Evolutionary conservation across 495 filamentous ascomycete genomes (phyloP).

Genomic region (Neurospora sp.): DNA sequence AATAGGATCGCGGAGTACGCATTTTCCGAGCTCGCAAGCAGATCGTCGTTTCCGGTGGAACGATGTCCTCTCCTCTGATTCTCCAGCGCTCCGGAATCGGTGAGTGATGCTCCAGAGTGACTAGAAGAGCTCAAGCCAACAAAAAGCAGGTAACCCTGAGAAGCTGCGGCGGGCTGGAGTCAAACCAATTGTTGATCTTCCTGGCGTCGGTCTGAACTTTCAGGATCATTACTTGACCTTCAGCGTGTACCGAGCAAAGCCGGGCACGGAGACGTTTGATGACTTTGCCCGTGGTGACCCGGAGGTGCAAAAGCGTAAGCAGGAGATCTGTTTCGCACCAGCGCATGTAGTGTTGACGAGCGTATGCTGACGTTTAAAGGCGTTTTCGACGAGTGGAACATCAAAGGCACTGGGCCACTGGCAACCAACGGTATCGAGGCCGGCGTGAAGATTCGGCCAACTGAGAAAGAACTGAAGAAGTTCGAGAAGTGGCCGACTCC

Average conservation of each 20-base stretch:
- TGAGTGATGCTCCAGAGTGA: background rate
- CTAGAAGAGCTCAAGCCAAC: background rate
- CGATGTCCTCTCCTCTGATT: constrained; percentile 68
- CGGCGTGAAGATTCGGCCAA: constrained; percentile 71
- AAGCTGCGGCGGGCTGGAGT: constrained; percentile 63
- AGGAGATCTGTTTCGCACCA: background rate
- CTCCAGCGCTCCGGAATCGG: constrained; percentile 64
- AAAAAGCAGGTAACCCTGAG: constrained; percentile 44
- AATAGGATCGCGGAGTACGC: constrained; percentile 16
- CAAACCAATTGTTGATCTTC: constrained; percentile 64
- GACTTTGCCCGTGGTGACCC: constrained; percentile 70
- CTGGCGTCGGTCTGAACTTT: constrained; percentile 74
- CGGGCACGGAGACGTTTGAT: constrained; percentile 68
- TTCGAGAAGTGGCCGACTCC: constrained; percentile 57
- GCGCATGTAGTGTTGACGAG: background rate
- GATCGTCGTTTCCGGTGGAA: constrained; percentile 69
- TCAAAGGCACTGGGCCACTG: constrained; percentile 68
- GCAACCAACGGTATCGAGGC: constrained; percentile 83
- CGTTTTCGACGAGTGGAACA: constrained; percentile 66
- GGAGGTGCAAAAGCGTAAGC: constrained; percentile 50
- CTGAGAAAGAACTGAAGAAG: constrained; percentile 55
- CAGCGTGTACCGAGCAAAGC: constrained; percentile 65
- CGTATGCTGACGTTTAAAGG: constrained; percentile 9
- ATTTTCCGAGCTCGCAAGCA: constrained; percentile 66
- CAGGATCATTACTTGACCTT: constrained; percentile 82